phyloP scores from a whole-genome alignment of 208 protist genomes.

The Tritrichomonas musculus region DNA sequence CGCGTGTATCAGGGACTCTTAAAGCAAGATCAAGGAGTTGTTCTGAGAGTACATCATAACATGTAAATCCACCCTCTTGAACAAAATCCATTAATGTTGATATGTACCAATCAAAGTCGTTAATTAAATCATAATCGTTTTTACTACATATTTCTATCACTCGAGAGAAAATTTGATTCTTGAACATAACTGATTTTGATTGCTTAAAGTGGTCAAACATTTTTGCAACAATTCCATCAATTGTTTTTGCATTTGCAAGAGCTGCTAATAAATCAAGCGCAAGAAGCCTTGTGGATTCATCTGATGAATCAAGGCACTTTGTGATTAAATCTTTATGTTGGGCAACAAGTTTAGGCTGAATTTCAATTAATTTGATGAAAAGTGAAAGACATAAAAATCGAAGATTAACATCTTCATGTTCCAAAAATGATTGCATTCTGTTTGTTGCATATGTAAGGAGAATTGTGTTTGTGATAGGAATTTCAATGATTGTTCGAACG shows the following conservation, averaged over 20 bases:
- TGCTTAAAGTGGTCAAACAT: not conserved
- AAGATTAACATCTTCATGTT: not conserved
- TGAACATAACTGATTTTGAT: not conserved
- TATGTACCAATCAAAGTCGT: not conserved
- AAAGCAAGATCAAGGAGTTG: not conserved
- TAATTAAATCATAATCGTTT: not conserved
- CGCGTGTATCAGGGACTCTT: not conserved
- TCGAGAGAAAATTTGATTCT: not conserved
- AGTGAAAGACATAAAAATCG: not conserved
- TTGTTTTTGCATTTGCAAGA: not conserved
- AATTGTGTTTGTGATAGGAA: not conserved
- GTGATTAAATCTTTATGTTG: not conserved
- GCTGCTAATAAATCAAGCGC: not conserved
- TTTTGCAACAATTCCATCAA: slow-evolving; percentile 9
- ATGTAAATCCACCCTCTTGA: not conserved
- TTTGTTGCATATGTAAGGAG: not conserved
- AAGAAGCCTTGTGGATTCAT: not conserved
- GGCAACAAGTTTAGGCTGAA: slow-evolving; percentile 3
- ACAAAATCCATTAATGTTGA: not conserved
- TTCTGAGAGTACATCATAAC: not conserved
- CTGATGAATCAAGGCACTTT: not conserved
- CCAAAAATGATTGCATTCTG: not conserved
- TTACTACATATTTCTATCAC: not conserved
- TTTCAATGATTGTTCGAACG: not conserved
- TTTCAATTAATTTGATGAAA: slow-evolving; percentile 2